These are phyloP conservation scores for Filosporella fistucella DNA, from an alignment of 495 filamentous ascomycete species.

Conservation along the genomic window DNA sequence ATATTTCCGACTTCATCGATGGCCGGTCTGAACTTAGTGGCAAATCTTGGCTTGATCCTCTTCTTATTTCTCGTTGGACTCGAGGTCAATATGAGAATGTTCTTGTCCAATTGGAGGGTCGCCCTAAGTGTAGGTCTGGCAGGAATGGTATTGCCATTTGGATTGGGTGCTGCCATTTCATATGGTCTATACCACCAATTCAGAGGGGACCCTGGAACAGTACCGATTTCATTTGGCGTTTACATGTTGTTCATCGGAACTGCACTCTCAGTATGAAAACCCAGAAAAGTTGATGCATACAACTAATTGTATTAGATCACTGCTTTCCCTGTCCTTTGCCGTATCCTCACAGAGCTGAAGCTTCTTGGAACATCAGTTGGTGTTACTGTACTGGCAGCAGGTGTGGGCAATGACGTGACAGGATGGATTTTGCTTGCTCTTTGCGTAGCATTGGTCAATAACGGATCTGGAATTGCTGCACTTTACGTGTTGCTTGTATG, in stretches of 20 bases:
- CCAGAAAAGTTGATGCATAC: neutral
- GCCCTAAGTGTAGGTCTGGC: slow-evolving; percentile 77
- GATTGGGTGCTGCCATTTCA: slow-evolving; percentile 67
- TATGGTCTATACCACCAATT: slow-evolving; percentile 85
- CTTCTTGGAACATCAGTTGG: slow-evolving; percentile 81
- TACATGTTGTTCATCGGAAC: slow-evolving; percentile 94
- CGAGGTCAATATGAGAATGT: slow-evolving; percentile 85
- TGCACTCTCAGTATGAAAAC: slow-evolving; percentile 53
- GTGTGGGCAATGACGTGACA: slow-evolving; percentile 87
- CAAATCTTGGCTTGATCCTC: slow-evolving; percentile 84
- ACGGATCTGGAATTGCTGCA: slow-evolving; percentile 75
- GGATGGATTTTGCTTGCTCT: slow-evolving; percentile 94
- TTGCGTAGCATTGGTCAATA: slow-evolving; percentile 92
- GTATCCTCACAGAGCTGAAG: slow-evolving; percentile 91
- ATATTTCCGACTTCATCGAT: slow-evolving; percentile 76
- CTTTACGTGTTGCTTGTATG: slow-evolving; percentile 80
- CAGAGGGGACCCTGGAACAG: slow-evolving; percentile 53
- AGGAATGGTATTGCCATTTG: slow-evolving; percentile 81
- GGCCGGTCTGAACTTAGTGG: slow-evolving; percentile 62
- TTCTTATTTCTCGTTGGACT: slow-evolving; percentile 92
- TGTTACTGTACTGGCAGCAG: slow-evolving; percentile 86
- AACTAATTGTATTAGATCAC: slow-evolving; percentile 54
- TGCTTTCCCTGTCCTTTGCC: slow-evolving; percentile 93
- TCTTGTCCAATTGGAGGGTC: slow-evolving; percentile 81
- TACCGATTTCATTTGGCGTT: slow-evolving; percentile 68